A percentile compares a stretch with the other conserved stretches of the same genome.
phyloP scores from a whole-genome alignment of 768 basidiomycete genomes.

The Lyophyllum shimeji region DNA sequence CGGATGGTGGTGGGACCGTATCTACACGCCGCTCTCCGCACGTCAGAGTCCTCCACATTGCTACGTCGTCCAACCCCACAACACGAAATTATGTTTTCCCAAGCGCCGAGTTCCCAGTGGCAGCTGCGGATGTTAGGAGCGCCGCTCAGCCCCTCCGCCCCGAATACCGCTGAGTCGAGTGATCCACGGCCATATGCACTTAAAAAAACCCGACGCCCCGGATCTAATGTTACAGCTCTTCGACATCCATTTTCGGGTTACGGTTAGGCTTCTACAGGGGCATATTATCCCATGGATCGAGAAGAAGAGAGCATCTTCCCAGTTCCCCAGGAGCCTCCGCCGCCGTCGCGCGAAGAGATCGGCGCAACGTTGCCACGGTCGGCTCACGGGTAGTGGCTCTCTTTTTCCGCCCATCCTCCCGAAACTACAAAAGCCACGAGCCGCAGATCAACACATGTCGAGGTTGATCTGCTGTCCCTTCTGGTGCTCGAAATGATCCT shows the following conservation, averaged over 20 bases:
- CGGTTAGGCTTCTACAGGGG: not conserved
- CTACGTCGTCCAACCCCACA: not conserved
- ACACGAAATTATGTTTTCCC: too few relatives aligned
- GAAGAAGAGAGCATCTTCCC: not conserved
- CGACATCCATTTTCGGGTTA: not conserved
- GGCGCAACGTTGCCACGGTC: not conserved
- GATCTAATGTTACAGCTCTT: not conserved
- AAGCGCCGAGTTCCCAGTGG: not conserved
- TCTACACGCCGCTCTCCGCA: too few relatives aligned
- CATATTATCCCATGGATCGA: not conserved
- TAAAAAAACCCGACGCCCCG: not conserved
- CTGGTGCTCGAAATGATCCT: not conserved
- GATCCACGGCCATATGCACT: not conserved
- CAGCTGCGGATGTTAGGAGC: not conserved
- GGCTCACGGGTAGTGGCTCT: not conserved
- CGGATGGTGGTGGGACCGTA: too few relatives aligned
- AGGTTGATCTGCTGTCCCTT: not conserved
- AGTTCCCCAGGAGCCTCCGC: not conserved
- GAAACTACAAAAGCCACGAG: not conserved
- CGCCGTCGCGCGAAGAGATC: slow-evolving; percentile 3
- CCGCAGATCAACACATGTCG: not conserved
- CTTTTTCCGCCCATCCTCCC: not conserved
- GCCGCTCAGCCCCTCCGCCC: not conserved
- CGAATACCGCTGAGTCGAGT: not conserved
- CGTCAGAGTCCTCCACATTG: not conserved